Evolutionary conservation across 495 filamentous ascomycete species (phyloP).

Genomic region (Aspergillus affinis): DNA sequence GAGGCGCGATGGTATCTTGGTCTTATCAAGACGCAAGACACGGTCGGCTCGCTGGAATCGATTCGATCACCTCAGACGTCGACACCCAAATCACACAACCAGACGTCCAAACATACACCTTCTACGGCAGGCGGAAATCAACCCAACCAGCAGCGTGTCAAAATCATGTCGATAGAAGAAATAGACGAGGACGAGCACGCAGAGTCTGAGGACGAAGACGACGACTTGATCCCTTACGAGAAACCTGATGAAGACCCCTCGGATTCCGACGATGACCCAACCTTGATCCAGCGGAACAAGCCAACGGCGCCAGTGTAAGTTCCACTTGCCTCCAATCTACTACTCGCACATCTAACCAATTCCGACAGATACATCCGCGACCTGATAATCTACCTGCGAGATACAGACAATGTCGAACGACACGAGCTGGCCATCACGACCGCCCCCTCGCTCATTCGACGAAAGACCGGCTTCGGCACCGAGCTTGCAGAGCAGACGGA

Average conservation of each 20-base stretch:
- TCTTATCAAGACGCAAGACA: conserved; percentile 63
- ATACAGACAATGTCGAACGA: conserved; percentile 79
- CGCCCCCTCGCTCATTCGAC: conserved; percentile 76
- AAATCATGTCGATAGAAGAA: conserved; percentile 67
- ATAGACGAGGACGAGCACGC: conserved; percentile 49
- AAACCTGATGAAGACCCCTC: conserved; percentile 92
- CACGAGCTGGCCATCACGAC: conserved; percentile 76
- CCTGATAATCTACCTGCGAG: conserved; percentile 72
- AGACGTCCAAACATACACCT: conserved; percentile 9
- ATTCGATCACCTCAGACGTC: conserved; percentile 31
- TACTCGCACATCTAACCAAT: background rate
- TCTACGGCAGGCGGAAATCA: conserved; percentile 12
- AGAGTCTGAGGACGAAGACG: conserved; percentile 58
- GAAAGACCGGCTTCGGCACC: conserved; percentile 83
- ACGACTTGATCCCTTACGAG: conserved; percentile 76
- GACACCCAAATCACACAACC: conserved; percentile 5
- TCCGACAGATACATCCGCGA: conserved; percentile 74
- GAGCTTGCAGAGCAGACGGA: conserved; percentile 83
- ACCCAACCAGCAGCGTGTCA: conserved; percentile 37
- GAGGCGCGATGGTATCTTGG: conserved; percentile 78
- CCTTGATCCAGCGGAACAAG: conserved; percentile 76
- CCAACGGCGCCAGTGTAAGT: conserved; percentile 78
- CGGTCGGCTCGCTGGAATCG: conserved; percentile 56
- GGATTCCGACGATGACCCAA: conserved; percentile 91
- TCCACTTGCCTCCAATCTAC: no score